Evolutionary conservation across 139 green algal species (phyloP).

Genomic region (Desmodesmus armatus): DNA sequence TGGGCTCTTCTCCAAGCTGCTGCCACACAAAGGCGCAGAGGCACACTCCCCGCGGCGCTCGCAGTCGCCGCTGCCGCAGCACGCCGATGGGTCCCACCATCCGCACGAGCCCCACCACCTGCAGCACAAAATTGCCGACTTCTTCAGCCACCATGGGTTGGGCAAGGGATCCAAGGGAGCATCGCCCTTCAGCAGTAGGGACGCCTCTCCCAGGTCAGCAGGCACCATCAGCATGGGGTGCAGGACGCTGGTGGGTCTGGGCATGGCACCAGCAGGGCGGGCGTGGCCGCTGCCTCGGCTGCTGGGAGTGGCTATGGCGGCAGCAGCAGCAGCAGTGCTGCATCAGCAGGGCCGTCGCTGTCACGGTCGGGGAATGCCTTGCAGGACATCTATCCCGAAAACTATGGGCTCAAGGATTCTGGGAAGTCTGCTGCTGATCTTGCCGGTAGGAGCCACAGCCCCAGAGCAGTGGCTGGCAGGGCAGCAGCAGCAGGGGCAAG

Average conservation of each 20-base stretch:
- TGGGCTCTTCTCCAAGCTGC: no score
- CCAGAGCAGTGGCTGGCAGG: background rate
- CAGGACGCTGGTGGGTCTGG: no score
- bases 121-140: background rate
- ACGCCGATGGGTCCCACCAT: background rate
- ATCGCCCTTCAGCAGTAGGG: background rate
- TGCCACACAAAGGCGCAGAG: no score
- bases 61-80: background rate
- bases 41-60: no score
- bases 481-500: background rate
- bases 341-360: background rate
- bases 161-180: no score
- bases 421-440: background rate
- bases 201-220: background rate
- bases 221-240: background rate
- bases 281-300: background rate
- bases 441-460: background rate
- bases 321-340: background rate
- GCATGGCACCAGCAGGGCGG: background rate
- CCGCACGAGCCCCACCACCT: background rate
- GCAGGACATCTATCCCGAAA: slow-evolving; percentile 12
- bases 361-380: background rate
- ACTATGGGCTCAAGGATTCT: background rate
- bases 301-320: background rate
- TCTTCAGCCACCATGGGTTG: background rate